phyloP scores from a whole-genome alignment of 2,329 filamentous ascomycete species.

The Alternaria metachromatica region DNA sequence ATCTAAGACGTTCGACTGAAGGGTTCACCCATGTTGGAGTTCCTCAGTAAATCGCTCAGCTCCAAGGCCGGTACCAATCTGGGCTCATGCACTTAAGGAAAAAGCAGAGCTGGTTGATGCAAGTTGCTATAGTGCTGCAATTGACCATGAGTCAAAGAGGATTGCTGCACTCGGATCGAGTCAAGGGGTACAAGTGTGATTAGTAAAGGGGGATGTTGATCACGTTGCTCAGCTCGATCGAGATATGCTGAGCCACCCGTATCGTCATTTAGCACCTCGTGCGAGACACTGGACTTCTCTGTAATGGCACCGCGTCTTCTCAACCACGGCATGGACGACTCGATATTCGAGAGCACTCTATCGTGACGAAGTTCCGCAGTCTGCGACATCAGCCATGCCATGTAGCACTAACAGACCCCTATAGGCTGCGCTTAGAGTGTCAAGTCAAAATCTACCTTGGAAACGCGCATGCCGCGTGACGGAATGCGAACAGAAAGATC shows the following conservation, averaged over 20 bases:
- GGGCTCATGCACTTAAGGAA: background rate
- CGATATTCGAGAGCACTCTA: background rate
- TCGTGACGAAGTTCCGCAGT: background rate
- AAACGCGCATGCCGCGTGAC: background rate
- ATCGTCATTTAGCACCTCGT: background rate
- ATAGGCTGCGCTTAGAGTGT: background rate
- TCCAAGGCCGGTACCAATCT: background rate
- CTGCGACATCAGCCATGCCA: background rate
- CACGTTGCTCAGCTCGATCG: background rate
- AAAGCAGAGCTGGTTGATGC: background rate
- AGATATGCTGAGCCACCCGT: background rate
- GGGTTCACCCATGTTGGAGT: background rate
- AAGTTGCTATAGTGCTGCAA: background rate
- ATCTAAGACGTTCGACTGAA: background rate
- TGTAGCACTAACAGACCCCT: background rate
- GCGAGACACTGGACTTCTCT: background rate
- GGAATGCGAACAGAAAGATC: background rate
- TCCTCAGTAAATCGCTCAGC: background rate
- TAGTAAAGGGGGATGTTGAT: background rate
- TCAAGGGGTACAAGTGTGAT: no score
- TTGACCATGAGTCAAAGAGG: background rate
- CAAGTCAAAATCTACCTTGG: background rate
- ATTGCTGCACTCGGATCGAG: background rate
- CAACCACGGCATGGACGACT: background rate
- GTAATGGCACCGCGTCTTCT: background rate